A percentile compares a stretch with the other conserved stretches of the same genome.
Evolutionary conservation across 345 rosid species (phyloP).

Genomic region (Leavenworthia alabamica): DNA sequence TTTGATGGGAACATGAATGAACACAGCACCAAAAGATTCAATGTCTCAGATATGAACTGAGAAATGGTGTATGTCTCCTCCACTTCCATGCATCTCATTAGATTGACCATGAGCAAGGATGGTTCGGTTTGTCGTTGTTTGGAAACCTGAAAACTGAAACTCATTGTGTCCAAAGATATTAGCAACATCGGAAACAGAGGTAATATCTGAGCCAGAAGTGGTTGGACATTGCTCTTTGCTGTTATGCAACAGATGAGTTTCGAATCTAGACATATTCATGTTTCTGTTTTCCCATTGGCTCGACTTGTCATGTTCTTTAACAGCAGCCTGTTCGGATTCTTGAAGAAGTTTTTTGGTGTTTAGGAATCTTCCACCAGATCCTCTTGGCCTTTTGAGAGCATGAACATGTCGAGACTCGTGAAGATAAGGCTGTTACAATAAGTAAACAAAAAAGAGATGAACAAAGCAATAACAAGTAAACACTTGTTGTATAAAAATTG

Average conservation of each 20-base stretch:
- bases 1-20: constrained; percentile 30
- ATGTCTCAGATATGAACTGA: constrained; percentile 38
- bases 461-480: background rate
- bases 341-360: constrained; percentile 44
- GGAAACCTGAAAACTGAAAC: constrained; percentile 47
- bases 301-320: constrained; percentile 18
- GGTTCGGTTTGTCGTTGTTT: constrained; percentile 29
- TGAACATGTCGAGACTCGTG: constrained; percentile 88
- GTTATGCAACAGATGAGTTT: constrained; percentile 30
- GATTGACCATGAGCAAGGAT: constrained; percentile 30
- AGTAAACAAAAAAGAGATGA: constrained; percentile 17
- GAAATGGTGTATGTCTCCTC: constrained; percentile 38
- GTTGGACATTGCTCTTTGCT: constrained; percentile 38
- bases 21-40: constrained; percentile 36
- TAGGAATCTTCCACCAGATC: constrained; percentile 81
- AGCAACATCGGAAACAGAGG: constrained; percentile 38
- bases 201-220: constrained; percentile 46
- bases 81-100: constrained; percentile 36
- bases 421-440: constrained; percentile 58
- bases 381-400: constrained; percentile 76
- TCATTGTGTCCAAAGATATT: constrained; percentile 44
- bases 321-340: constrained; percentile 34
- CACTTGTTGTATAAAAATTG: background rate
- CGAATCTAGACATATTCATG: constrained; percentile 29
- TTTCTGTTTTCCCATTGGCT: constrained; percentile 12